Percentiles rank a stretch among this genome's conserved stretches.
Evolutionary conservation across 2,329 filamentous ascomycete species (phyloP).

Genomic region (Calonectria pteridis): DNA sequence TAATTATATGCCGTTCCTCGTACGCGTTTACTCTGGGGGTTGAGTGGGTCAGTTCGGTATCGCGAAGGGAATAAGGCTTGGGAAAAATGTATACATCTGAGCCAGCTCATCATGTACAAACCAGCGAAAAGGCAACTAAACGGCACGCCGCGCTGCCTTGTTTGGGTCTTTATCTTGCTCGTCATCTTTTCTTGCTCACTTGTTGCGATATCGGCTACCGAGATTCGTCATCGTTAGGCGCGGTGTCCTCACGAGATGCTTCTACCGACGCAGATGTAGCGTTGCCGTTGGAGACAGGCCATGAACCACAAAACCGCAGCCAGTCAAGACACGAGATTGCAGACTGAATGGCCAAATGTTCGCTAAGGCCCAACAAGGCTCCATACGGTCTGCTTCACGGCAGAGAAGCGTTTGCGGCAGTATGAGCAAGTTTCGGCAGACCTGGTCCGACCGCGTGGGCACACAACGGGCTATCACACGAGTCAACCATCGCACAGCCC

Average conservation of each 20-base stretch:
- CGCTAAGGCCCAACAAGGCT: background rate
- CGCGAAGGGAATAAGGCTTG: background rate
- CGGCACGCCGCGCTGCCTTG: background rate
- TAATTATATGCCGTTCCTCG: background rate
- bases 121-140: background rate
- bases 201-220: background rate
- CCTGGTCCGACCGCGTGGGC: background rate
- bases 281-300: background rate
- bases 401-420: slow-evolving; percentile 39
- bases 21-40: background rate
- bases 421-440: slow-evolving; percentile 50
- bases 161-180: no score
- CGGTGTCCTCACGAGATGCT: background rate
- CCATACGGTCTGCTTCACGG: background rate
- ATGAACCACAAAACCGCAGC: background rate
- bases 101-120: no score
- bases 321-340: no score
- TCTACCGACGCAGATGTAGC: background rate
- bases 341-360: accelerated
- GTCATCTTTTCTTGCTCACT: background rate
- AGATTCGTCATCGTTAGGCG: background rate
- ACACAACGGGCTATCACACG: background rate
- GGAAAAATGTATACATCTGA: background rate
- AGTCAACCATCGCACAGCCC: background rate
- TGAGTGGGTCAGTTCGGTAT: background rate